Conservation (phyloP, 352 stramenopile species). For the Nothophytophthora sp. region DNA sequence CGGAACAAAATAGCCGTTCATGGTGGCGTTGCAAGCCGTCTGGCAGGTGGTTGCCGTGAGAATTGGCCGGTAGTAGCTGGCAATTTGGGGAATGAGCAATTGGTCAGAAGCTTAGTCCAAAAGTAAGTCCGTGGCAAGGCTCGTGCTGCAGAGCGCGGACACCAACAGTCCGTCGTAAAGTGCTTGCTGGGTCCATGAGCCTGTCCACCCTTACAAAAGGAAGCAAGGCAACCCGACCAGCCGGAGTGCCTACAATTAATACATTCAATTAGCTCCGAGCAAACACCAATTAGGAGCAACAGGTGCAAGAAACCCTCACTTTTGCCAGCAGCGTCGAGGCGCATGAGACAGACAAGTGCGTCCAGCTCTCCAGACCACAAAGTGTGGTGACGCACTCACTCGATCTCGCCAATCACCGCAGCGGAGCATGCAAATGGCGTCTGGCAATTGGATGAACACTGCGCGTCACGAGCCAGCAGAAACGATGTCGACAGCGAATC, state of each 20-base stretch:
- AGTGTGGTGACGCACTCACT: conserved; percentile 2
- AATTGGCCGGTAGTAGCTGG: conserved; percentile 2
- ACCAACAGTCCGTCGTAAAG: no score
- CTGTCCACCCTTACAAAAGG: no score
- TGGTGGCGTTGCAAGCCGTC: neutral
- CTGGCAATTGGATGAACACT: conserved; percentile 10
- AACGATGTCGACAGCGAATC: no score
- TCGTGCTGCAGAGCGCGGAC: no score
- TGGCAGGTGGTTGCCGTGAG: neutral
- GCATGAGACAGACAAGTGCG: conserved; percentile 35
- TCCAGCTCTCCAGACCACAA: conserved; percentile 22
- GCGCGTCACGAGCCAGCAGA: conserved; percentile 20
- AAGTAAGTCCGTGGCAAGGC: no score
- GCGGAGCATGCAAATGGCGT: neutral
- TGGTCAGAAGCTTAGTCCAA: no score
- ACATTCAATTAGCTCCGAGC: neutral
- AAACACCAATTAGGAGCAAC: conserved; percentile 5
- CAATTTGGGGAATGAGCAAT: conserved; percentile 23
- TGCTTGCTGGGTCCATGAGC: no score
- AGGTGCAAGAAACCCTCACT: conserved; percentile 2
- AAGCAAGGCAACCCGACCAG: conserved; percentile 1
- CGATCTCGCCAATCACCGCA: conserved; percentile 14
- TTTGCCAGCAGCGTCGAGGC: no score
- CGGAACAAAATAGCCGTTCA: conserved; percentile 34
- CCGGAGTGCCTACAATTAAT: conserved; percentile 6